Base-by-base conservation (phyloP, 306 rosid genomes). In the Fragaria iinumae region DNA sequence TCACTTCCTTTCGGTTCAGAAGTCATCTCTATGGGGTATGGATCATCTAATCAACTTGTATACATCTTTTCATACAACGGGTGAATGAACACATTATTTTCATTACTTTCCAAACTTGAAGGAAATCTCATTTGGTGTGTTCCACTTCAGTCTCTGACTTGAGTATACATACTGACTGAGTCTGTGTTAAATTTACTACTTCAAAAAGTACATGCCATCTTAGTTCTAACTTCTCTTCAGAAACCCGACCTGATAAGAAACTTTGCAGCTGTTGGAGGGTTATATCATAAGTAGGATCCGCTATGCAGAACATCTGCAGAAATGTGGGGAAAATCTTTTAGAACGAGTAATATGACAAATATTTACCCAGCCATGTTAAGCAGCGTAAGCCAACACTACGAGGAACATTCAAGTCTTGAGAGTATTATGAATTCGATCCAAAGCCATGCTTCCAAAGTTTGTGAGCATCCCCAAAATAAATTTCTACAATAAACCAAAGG, bases 381-480 rank as follows among this genome's bases (percentile, higher is more conserved):
- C 48, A 20, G 45, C 69, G 67, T 38, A 56, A 76, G 75, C 55
- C 13, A 49, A 64, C 59, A 34, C 53, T 57, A 27, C 6, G 49
- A 64, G 27, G 64, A 44, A 56, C 11, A 20, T 71, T 23, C 21
- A 68, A 64, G 80, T 72, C 69, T 55, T 94, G 77, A 95, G 98
- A 60, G 97, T 90, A 82, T 95, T 95, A 85, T 90, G 98, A 70
- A 95, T 90, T 69, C 97, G 91, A 76, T 95, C 97, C 74, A 92
- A 77, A 72, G 92, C 88, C 97, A 92, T 90, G 89, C 86, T 92
- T 62, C 97, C 97, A 16, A 95, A 95, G 86, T 92, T 95, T 73
- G 97, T 95, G 74, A 95, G 98, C 97, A 92, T 92, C 80, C 97
- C 98, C 85, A 88, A 49, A 80, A 92, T 92, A 80, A 95, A 92